Percentiles rank a stretch among this genome's conserved stretches.
Evolutionary conservation across 2,329 filamentous ascomycete species (phyloP).

Genomic region (Colletotrichum caudatum): DNA sequence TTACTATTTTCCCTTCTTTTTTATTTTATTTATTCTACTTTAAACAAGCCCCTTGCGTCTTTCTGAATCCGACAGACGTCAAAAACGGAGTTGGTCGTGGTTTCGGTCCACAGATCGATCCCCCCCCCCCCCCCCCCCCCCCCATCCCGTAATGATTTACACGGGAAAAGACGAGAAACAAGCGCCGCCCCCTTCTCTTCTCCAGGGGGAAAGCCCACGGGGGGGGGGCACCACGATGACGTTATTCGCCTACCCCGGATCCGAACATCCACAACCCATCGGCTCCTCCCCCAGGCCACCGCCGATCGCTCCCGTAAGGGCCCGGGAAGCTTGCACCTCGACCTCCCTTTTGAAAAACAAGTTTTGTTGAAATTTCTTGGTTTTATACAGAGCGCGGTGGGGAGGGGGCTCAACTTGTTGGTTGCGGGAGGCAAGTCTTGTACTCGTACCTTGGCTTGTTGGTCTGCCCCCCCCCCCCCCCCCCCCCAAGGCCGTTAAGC

Average conservation of each 20-base stretch:
- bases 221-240: conserved; percentile 24
- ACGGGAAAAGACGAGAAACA: conserved; percentile 9
- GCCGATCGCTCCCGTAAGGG: conserved; percentile 17
- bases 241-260: conserved; percentile 38
- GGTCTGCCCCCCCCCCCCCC: too few species aligned
- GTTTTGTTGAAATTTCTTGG: conserved; percentile 1
- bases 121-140: too few species aligned
- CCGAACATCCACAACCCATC: conserved; percentile 33
- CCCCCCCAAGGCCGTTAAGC: too few species aligned
- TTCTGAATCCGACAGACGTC: conserved; percentile 29
- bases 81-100: conserved; percentile 31
- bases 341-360: neutral
- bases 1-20: neutral
- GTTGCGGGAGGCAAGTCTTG: too few species aligned
- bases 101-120: conserved; percentile 21
- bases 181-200: neutral
- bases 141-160: conserved; percentile 33
- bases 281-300: conserved; percentile 20
- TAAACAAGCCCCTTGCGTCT: neutral
- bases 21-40: conserved; percentile 11
- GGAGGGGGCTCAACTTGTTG: conserved; percentile 15
- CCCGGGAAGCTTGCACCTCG: too few species aligned
- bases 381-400: neutral
- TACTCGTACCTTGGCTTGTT: too few species aligned
- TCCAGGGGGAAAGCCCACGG: neutral